Conservation (phyloP, 148 eudicot genomes). For the Chenopodium formosanum region DNA sequence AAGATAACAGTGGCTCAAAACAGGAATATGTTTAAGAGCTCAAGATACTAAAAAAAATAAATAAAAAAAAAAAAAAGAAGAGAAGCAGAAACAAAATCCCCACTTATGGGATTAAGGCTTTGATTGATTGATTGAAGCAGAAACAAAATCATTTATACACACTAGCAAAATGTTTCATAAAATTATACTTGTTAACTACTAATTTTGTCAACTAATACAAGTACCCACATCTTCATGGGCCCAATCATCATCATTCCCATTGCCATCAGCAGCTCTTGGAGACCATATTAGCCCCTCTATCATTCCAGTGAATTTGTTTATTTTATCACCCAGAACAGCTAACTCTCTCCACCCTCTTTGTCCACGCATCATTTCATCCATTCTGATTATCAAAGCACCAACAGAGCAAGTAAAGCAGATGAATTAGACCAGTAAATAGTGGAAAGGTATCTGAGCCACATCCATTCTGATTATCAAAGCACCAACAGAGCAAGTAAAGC, state of each 20-base stretch:
- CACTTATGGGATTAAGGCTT: too few relatives aligned
- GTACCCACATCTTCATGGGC: constrained; percentile 82
- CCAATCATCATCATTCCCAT: constrained; percentile 78
- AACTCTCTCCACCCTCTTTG: constrained; percentile 99
- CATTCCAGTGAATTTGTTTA: constrained; percentile 93
- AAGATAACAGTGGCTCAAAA: not conserved
- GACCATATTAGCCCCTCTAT: constrained; percentile 98
- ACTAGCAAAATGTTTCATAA: not conserved
- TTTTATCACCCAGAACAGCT: constrained; percentile 86
- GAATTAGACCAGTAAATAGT: not conserved
- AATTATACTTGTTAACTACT: not conserved
- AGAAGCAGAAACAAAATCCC: not conserved
- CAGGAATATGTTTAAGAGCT: not conserved
- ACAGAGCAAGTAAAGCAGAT: not conserved
- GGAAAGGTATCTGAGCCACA: not conserved
- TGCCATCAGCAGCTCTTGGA: constrained; percentile 72
- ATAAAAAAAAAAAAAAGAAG: not conserved
- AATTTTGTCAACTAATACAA: not conserved
- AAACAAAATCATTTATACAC: not conserved
- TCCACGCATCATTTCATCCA: constrained; percentile 99
- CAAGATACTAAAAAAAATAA: not conserved
- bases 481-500: not conserved
- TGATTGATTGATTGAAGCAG: too few relatives aligned
- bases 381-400: constrained; percentile 42
- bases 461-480: constrained; percentile 62